Evolutionary conservation across 2,329 filamentous ascomycete genomes (phyloP).

Genomic region (Rosellinia necatrix): DNA sequence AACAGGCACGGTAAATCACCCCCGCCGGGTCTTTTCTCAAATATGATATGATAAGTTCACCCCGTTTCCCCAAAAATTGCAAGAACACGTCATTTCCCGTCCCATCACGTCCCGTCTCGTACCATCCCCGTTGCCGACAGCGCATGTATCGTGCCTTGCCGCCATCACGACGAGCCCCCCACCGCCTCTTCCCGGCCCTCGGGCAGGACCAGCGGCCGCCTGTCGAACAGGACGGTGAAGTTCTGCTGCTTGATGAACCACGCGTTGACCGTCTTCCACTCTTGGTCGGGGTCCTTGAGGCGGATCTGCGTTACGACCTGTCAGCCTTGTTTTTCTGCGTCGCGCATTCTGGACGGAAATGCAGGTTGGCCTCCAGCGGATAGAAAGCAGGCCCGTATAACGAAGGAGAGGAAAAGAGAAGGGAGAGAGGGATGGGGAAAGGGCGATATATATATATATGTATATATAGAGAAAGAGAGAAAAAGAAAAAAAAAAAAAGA

Average conservation of each 20-base stretch:
- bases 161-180: too few species aligned
- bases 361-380: too few species aligned
- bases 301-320: conserved; percentile 47
- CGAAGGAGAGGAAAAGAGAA: not conserved
- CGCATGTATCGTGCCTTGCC: conserved; percentile 8
- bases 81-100: too few species aligned
- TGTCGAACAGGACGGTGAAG: conserved; percentile 53
- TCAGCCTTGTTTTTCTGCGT: too few species aligned
- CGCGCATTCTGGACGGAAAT: too few species aligned
- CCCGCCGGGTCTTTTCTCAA: too few species aligned
- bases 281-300: conserved; percentile 57
- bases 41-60: too few species aligned
- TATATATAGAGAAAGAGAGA: not conserved
- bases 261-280: conserved; percentile 64
- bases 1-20: too few species aligned
- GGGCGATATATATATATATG: too few species aligned
- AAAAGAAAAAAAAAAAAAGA: not conserved
- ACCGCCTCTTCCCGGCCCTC: conserved; percentile 20
- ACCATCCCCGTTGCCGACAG: not conserved
- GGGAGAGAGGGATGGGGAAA: not conserved
- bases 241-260: conserved; percentile 68
- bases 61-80: too few species aligned
- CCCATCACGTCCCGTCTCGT: too few species aligned
- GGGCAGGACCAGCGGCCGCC: conserved; percentile 50
- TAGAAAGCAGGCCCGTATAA: too few species aligned